Conservation (phyloP, 352 stramenopile genomes). For the Phytophthora pluvialis region DNA sequence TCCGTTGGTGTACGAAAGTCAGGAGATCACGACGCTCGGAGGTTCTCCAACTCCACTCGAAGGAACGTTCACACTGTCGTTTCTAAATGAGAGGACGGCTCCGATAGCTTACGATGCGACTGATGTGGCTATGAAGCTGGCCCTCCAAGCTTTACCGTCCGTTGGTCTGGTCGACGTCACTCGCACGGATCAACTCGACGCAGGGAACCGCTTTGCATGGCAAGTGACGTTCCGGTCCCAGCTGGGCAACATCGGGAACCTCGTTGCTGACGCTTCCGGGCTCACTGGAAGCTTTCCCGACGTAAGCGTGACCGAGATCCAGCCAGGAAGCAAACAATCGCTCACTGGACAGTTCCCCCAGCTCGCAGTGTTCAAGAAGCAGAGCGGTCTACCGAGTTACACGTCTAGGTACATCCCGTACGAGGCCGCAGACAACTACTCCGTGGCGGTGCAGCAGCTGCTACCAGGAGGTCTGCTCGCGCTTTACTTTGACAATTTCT, state of each 20-base stretch:
- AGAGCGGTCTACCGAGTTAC: constrained; percentile 93
- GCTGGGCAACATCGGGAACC: constrained; percentile 77
- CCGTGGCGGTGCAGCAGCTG: constrained; percentile 92
- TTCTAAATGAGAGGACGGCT: constrained; percentile 76
- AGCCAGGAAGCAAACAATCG: constrained; percentile 67
- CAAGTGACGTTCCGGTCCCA: constrained; percentile 93
- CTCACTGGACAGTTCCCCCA: constrained; percentile 81
- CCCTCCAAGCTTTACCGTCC: constrained; percentile 87
- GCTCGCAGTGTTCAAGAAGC: constrained; percentile 89
- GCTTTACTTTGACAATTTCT: constrained; percentile 97
- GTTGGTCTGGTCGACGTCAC: constrained; percentile 93
- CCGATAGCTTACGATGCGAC: constrained; percentile 90
- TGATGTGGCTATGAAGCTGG: constrained; percentile 82
- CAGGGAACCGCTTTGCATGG: constrained; percentile 91
- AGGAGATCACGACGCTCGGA: constrained; percentile 91
- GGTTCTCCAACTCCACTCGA: constrained; percentile 93
- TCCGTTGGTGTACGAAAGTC: constrained; percentile 93
- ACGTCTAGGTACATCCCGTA: constrained; percentile 89
- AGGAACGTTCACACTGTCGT: constrained; percentile 90
- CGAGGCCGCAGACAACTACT: constrained; percentile 72
- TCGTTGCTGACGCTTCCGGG: constrained; percentile 48
- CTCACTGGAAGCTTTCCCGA: constrained; percentile 68
- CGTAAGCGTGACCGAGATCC: constrained; percentile 67
- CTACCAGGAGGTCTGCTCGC: constrained; percentile 88
- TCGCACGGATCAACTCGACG: constrained; percentile 63